Base-by-base conservation (phyloP, 352 stramenopile genomes). In the Thraustotheca clavata region DNA sequence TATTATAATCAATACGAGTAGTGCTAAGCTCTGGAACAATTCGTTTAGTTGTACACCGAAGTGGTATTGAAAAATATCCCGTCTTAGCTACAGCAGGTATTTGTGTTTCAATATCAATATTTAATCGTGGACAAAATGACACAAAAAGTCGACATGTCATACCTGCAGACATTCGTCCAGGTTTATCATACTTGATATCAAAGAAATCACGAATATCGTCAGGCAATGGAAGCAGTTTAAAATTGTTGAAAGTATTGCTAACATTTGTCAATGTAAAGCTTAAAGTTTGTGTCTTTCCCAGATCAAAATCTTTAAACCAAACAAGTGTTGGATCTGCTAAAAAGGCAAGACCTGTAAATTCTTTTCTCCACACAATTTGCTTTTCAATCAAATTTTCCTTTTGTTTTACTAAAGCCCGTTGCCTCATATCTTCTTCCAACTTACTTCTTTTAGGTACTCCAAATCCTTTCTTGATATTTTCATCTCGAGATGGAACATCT, bases 201-300 rank as follows among this genome's bases (percentile, higher is more conserved):
- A 97, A 97, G 26, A 88, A 86, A 36, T 96, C 83, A 14, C 73
- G 71, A 16, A 96, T 67, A 6, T 81, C 62, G 32, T 92, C 80
- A 16, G 79, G 71, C 46, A 97, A 69, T 0, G 79, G 68, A 0
- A 96, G 69, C 7, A 97, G 54, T 34, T 91, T 91, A 69, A 97
- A 96, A 36, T 87, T 83, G 72, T 96, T 97, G 67, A 97, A 96
- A 0, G 87, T 95, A 39, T 94, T 88, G 0, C 86, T 96, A 3
- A 96, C 77, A 54, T 97, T 97, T 0, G 91, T 97, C 32, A 97
- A 72, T 5, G 78, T 87, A 32, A 96, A 86, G 7, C 41, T 60
- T 24, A 83, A 69, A 34, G 49, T 69, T 60, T 93, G 77, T 2
- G 81, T 70, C 38, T 69, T 67, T 16, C 83, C 84, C 1, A 96